Percentiles rank a stretch among this genome's conserved stretches.
These are phyloP conservation scores for Phytophthora boehmeriae DNA, from an alignment of 352 stramenopile species.

Conservation along the genomic window DNA sequence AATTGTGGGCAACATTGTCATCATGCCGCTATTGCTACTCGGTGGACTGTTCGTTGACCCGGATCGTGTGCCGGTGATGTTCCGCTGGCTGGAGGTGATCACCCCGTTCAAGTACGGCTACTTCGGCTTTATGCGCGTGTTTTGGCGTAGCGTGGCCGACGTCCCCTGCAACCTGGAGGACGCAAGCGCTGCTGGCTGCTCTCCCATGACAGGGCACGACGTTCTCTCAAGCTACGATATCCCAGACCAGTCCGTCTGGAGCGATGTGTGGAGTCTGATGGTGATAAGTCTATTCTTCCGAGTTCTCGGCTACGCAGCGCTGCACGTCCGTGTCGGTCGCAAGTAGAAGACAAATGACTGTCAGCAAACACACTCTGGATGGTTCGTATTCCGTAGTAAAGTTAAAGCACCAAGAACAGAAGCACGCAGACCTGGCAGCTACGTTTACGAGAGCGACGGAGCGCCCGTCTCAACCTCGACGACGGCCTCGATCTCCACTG, in stretches of 20 bases:
- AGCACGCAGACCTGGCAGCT: not conserved
- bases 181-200: constrained; percentile 26
- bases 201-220: constrained; percentile 34
- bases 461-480: constrained; percentile 86
- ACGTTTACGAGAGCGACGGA: constrained; percentile 31
- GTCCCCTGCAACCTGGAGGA: constrained; percentile 31
- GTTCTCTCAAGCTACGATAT: constrained; percentile 52
- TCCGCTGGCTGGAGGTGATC: constrained; percentile 50
- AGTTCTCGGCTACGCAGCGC: constrained; percentile 33
- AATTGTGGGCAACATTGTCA: constrained; percentile 49
- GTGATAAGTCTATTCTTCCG: constrained; percentile 48
- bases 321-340: constrained; percentile 28
- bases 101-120: constrained; percentile 60
- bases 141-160: constrained; percentile 38
- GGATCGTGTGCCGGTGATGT: constrained; percentile 38
- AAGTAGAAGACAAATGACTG: constrained; percentile 18
- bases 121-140: constrained; percentile 44
- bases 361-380: not conserved
- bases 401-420: not conserved
- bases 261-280: constrained; percentile 41
- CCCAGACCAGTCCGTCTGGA: constrained; percentile 31
- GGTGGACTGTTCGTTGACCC: constrained; percentile 53
- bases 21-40: constrained; percentile 53
- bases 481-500: constrained; percentile 96
- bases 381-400: not conserved